Conservation (phyloP, 2,329 filamentous ascomycete species). For the Sphaerulina populicola region DNA sequence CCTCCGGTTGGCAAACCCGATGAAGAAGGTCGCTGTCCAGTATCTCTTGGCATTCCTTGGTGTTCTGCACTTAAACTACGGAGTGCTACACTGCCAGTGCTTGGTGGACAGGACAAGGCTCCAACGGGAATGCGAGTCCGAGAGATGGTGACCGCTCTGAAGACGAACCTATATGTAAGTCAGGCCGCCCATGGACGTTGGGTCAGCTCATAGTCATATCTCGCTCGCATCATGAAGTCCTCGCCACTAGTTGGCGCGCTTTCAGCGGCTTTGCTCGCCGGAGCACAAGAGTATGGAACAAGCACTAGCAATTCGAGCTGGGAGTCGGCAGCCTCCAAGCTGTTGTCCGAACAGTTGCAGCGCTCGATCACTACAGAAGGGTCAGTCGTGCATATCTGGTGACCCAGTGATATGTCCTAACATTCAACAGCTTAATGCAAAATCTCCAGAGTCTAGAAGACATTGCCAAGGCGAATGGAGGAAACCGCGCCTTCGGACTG, state of each 20-base stretch:
- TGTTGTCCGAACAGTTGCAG: conserved; percentile 13
- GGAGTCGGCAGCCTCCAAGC: conserved; percentile 2
- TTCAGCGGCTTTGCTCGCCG: background rate
- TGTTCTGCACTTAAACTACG: background rate
- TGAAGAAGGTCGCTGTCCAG: conserved; percentile 1
- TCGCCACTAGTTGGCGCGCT: background rate
- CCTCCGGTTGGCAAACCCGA: background rate
- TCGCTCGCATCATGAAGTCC: conserved; percentile 3
- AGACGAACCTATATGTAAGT: background rate
- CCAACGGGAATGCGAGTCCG: background rate
- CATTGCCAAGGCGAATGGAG: conserved; percentile 49
- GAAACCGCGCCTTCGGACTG: conserved; percentile 53
- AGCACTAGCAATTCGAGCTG: background rate
- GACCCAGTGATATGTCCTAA: background rate
- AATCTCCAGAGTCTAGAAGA: conserved; percentile 49
- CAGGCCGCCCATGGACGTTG: conserved; percentile 1
- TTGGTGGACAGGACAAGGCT: no score
- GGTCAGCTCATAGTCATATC: background rate
- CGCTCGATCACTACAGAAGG: conserved; percentile 11
- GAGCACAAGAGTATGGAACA: conserved; percentile 2
- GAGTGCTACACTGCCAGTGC: background rate
- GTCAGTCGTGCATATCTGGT: background rate
- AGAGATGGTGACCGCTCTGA: background rate
- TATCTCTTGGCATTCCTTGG: conserved; percentile 7
- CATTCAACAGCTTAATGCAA: conserved; percentile 40